A percentile compares a stretch with the other conserved stretches of the same genome.
Conservation (phyloP, 2,329 filamentous ascomycete species). For the Monilinia polystroma region DNA sequence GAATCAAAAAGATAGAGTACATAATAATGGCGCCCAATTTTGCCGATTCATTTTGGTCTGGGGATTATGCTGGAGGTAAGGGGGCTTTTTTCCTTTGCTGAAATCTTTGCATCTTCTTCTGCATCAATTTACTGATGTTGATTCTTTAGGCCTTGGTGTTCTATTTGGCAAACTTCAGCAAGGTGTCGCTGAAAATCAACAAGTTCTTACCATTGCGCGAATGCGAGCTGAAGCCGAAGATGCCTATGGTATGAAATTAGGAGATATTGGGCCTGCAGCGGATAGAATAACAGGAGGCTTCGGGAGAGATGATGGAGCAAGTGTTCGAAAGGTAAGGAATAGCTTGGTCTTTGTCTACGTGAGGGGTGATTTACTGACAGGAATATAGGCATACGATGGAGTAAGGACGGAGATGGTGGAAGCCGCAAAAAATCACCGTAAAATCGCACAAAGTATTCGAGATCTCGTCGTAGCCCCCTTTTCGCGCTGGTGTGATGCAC, state of each 20-base stretch:
- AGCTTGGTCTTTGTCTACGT: neutral
- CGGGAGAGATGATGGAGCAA: conserved; percentile 88
- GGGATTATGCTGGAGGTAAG: conserved; percentile 91
- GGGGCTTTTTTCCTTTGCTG: conserved; percentile 22
- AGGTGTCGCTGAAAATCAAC: conserved; percentile 90
- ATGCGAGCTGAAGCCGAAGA: conserved; percentile 97
- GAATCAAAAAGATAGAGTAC: conserved; percentile 19
- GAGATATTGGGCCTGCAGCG: conserved; percentile 76
- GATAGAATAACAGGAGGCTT: conserved; percentile 86
- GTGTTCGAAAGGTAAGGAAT: conserved; percentile 84
- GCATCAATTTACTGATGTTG: conserved; percentile 25
- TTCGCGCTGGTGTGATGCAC: conserved; percentile 91
- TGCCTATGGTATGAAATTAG: conserved; percentile 75
- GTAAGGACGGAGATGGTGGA: conserved; percentile 91
- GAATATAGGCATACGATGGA: conserved; percentile 80
- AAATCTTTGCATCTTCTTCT: neutral
- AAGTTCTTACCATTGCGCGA: conserved; percentile 85
- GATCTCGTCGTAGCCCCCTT: conserved; percentile 95
- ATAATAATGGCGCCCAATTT: conserved; percentile 73
- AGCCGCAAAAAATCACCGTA: conserved; percentile 83
- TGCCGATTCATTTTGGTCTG: conserved; percentile 95
- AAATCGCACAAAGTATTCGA: conserved; percentile 94
- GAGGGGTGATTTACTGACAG: conserved; percentile 30
- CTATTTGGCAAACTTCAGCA: conserved; percentile 97
- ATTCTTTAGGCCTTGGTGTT: conserved; percentile 70